These are phyloP conservation scores for Euphorbia lathyris DNA, from an alignment of 345 rosid species.

Conservation along the genomic window DNA sequence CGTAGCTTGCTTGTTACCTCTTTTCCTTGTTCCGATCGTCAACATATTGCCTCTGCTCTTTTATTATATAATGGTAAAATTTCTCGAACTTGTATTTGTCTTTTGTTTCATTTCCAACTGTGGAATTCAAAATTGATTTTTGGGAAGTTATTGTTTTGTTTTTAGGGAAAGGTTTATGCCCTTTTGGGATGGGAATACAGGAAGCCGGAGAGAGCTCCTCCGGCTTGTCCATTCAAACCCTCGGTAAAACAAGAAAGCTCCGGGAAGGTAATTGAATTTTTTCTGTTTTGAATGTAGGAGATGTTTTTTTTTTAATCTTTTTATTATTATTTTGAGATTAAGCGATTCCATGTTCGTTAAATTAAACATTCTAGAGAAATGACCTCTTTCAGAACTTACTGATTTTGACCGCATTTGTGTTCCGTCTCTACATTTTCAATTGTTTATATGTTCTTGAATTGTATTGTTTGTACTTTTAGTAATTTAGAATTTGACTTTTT, in stretches of 20 bases:
- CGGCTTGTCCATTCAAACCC: slow-evolving; percentile 83
- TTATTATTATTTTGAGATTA: background rate
- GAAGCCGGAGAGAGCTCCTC: slow-evolving; percentile 81
- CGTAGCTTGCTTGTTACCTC: slow-evolving; percentile 78
- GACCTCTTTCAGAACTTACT: background rate
- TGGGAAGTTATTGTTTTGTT: background rate
- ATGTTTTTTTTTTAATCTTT: background rate
- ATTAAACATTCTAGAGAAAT: too few species aligned
- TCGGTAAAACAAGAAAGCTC: slow-evolving; percentile 31
- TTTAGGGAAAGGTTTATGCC: slow-evolving; percentile 64
- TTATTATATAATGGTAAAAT: slow-evolving; percentile 55
- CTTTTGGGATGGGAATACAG: slow-evolving; percentile 93
- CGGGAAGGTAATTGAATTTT: slow-evolving; percentile 37
- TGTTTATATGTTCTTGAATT: background rate
- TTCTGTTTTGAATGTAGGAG: too few species aligned
- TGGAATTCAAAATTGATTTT: background rate
- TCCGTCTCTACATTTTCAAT: background rate
- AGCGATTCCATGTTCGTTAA: too few species aligned
- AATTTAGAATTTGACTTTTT: background rate
- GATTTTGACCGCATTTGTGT: background rate
- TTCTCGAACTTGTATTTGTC: background rate
- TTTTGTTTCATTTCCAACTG: background rate
- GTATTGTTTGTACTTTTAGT: background rate
- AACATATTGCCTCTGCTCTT: slow-evolving; percentile 71
- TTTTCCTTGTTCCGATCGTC: slow-evolving; percentile 89